phyloP scores from a whole-genome alignment of 257 asterid genomes.

The Solanum ossicruentum region DNA sequence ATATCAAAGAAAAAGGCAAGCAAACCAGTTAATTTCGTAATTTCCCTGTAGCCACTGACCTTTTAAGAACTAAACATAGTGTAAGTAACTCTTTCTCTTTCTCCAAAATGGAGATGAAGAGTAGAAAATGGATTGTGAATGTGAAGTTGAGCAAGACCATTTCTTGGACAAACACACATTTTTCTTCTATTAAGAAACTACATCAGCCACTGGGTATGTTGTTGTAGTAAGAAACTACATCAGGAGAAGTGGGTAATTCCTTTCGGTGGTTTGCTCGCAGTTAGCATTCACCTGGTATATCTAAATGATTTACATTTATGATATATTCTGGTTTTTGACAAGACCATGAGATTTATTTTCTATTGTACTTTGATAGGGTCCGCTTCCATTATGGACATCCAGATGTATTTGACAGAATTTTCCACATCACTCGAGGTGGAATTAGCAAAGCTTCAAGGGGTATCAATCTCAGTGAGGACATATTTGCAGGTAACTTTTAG shows the following conservation, averaged over 20 bases:
- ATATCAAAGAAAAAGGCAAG: background rate
- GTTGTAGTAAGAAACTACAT: background rate
- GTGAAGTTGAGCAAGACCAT: background rate
- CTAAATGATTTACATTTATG: background rate
- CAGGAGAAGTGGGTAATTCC: background rate
- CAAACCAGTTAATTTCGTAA: background rate
- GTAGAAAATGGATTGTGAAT: background rate
- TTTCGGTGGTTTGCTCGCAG: background rate
- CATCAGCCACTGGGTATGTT: background rate
- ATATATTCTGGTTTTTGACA: background rate
- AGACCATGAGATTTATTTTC: background rate
- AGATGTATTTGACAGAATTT: constrained; percentile 87
- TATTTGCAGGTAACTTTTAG: constrained; percentile 78
- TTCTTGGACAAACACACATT: background rate
- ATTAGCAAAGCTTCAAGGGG: constrained; percentile 93
- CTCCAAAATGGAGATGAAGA: background rate
- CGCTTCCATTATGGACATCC: constrained; percentile 99
- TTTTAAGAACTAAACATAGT: background rate
- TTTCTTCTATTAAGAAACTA: background rate
- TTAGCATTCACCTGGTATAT: background rate
- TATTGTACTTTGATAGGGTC: constrained; percentile 41
- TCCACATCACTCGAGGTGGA: constrained; percentile 97
- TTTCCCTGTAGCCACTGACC: background rate
- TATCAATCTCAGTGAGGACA: constrained; percentile 95
- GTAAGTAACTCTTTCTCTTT: background rate